Evolutionary conservation across 192 early-diverging fungal species (phyloP), one percentile per base, ranked within the genome.

Genomic region (Dissophora globulifera): DNA sequence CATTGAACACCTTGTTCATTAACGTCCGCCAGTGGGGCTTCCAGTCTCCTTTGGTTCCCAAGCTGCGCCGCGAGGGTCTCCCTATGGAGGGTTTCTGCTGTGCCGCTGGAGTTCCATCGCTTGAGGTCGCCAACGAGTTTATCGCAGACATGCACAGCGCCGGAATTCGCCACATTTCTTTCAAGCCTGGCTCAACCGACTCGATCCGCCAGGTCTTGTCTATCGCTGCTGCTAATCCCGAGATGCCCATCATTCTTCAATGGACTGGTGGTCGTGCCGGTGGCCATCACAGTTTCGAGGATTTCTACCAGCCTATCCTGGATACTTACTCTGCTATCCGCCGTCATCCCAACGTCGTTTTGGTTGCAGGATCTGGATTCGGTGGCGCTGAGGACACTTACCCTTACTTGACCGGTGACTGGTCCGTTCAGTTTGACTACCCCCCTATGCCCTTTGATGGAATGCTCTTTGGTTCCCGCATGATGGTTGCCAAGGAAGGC

Each of bases 231-330:
- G 83, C 86, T 30, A 86, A 93, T 63, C 89, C 90, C 4, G 87
- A 87, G 31, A 94, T 95, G 84, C 92, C 94, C 5, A 86, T 98
- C 48, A 84, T 96, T 48, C 83, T 96, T 55, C 94, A 98, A 80
- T 98, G 96, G 96, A 98, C 96, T 19, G 95, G 96, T 82, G 96
- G 96, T 29, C 89, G 95, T 62, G 95, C 90, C 33, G 96, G 95
- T 69, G 96, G 96, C 17, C 96, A 98, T 79, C 95, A 98, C 87
- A 94, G 92, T 66, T 97, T 92, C 61, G 96, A 97, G 82, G 94
- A 98, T 82, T 92, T 96, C 79, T 94, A 97, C 78, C 87, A 88
- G 67, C 95, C 95, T 45, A 90, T 98, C 62, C 70, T 98, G 7
- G 89, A 93, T 69, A 91, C 94, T 0, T 98, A 90, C 67, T 91